Evolutionary conservation across 228 moss, liverwort and hornwort genomes (phyloP).

Genomic region (Sphagnum fallax): DNA sequence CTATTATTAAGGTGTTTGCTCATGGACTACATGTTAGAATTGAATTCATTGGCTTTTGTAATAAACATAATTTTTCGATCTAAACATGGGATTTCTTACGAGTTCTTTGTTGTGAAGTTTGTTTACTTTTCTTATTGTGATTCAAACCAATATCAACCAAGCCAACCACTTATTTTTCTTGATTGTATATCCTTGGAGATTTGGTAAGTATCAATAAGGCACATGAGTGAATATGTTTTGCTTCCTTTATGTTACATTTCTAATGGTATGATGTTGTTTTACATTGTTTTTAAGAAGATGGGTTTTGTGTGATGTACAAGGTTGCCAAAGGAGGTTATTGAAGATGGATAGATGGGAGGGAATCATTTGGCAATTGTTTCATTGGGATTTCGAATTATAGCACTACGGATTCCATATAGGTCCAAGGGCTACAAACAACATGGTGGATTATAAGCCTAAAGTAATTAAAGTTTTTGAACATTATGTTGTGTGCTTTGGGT

Average conservation of each 20-base stretch:
- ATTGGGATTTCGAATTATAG: slow-evolving; percentile 37
- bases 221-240: not conserved
- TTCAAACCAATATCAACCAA: no score
- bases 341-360: slow-evolving; percentile 37
- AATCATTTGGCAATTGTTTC: slow-evolving; percentile 60
- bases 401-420: slow-evolving; percentile 46
- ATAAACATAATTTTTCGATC: no score
- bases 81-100: no score
- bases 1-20: no score
- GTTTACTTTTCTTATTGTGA: no score
- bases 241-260: not conserved
- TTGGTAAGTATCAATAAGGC: no score
- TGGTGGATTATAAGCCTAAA: slow-evolving; percentile 38
- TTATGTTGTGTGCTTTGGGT: slow-evolving; percentile 11
- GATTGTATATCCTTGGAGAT: no score
- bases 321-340: slow-evolving; percentile 20
- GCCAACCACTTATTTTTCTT: no score
- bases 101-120: no score
- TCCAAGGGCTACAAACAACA: slow-evolving; percentile 25
- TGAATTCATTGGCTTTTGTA: no score
- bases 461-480: slow-evolving; percentile 47
- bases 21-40: no score
- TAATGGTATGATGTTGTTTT: no score
- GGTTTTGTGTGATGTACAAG: slow-evolving; percentile 16
- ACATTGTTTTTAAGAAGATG: not conserved